Evolutionary conservation across 2,329 filamentous ascomycete genomes (phyloP).

Genomic region (Bipolaris bicolor): DNA sequence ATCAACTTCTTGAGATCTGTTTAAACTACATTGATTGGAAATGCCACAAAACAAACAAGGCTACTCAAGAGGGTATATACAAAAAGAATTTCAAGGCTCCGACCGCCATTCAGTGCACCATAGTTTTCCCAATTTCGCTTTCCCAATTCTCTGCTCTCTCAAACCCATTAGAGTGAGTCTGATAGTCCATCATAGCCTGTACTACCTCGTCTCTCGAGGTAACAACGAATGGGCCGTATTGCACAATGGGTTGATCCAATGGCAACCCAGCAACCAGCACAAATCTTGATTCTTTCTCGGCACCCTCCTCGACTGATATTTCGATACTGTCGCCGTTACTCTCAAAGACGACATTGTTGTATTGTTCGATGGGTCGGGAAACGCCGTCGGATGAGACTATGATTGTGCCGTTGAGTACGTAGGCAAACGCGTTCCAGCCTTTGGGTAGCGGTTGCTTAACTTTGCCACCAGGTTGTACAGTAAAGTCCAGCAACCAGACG

Average conservation of each 20-base stretch:
- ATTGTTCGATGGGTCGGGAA: constrained; percentile 65
- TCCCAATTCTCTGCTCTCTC: constrained; percentile 77
- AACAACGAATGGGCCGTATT: constrained; percentile 50
- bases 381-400: constrained; percentile 56
- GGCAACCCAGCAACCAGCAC: constrained; percentile 78
- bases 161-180: constrained; percentile 47
- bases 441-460: constrained; percentile 76
- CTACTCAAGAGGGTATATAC: neutral
- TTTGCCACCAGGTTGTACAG: constrained; percentile 77
- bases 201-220: constrained; percentile 46
- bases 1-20: too few relatives aligned
- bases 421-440: constrained; percentile 90
- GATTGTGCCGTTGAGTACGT: constrained; percentile 77
- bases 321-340: constrained; percentile 77
- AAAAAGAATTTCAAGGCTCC: neutral
- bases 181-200: constrained; percentile 48
- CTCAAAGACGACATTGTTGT: constrained; percentile 89
- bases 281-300: constrained; percentile 64
- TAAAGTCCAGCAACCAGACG: constrained; percentile 92
- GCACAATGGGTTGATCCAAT: constrained; percentile 49
- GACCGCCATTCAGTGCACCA: constrained; percentile 31
- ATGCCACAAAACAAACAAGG: neutral
- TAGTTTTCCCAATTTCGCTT: constrained; percentile 66
- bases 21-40: neutral
- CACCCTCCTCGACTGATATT: constrained; percentile 69